A percentile compares a stretch with the other conserved stretches of the same genome.
Conservation (phyloP, 164 flowering plant genomes). For the Vitis riparia region DNA sequence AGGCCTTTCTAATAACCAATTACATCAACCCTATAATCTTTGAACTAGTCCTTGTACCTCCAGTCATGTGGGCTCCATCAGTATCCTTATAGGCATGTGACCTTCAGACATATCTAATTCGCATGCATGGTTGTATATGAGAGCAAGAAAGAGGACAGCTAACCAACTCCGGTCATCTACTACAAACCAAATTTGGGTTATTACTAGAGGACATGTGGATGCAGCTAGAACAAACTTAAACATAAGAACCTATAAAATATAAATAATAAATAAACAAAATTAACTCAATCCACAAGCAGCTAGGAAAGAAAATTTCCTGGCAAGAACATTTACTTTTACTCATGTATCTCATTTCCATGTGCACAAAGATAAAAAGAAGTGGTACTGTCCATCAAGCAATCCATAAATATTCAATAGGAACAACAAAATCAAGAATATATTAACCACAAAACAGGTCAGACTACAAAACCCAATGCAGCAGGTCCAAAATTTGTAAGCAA, state of each 20-base stretch:
- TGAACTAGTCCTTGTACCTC: background rate
- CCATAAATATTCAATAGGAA: background rate
- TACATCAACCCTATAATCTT: too few species aligned
- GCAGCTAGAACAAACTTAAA: too few species aligned
- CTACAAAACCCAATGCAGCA: background rate
- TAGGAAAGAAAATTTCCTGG: background rate
- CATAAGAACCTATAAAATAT: too few species aligned
- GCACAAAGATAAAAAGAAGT: too few species aligned
- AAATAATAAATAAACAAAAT: too few species aligned
- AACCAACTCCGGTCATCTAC: too few species aligned
- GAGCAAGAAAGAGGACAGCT: background rate
- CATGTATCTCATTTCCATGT: too few species aligned
- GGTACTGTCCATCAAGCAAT: background rate
- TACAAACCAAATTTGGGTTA: too few species aligned
- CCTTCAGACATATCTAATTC: background rate
- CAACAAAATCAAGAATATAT: background rate
- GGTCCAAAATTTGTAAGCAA: background rate
- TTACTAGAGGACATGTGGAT: too few species aligned
- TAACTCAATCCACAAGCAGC: too few species aligned
- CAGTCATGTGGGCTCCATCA: background rate
- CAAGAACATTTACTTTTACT: too few species aligned
- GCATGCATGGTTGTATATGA: background rate
- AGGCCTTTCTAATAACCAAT: too few species aligned
- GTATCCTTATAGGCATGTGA: background rate
- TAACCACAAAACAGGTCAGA: background rate